These are phyloP conservation scores for Tylopilus cervinicoccineus DNA, from an alignment of 768 basidiomycete genomes.

Conservation along the genomic window DNA sequence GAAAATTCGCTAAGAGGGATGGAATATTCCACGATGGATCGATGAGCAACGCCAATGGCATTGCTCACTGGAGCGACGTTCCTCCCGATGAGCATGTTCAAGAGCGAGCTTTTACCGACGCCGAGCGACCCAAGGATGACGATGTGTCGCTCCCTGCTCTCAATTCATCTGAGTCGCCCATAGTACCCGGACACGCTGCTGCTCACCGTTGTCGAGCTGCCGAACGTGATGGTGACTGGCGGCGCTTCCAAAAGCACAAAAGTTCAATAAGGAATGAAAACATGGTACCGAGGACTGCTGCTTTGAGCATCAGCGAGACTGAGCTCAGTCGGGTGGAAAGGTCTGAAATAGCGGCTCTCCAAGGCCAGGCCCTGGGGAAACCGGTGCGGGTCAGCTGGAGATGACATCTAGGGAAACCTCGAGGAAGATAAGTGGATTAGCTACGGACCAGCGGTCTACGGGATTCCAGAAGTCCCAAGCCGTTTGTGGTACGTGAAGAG, in stretches of 20 bases:
- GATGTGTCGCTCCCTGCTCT: slow-evolving; percentile 9
- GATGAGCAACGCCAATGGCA: slow-evolving; percentile 13
- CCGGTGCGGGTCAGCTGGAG: neutral
- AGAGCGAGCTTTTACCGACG: slow-evolving; percentile 37
- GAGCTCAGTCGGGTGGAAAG: neutral
- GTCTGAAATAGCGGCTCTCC: too few relatives aligned
- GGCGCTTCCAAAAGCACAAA: neutral
- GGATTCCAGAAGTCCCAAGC: neutral
- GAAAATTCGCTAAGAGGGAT: slow-evolving; percentile 2
- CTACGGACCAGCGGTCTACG: neutral
- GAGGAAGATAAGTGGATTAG: neutral
- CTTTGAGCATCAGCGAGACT: neutral
- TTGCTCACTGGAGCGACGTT: slow-evolving; percentile 26
- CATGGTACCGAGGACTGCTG: neutral
- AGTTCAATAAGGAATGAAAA: neutral
- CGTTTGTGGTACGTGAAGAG: neutral
- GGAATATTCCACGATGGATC: slow-evolving; percentile 11
- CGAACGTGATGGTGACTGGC: neutral
- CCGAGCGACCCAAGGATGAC: slow-evolving; percentile 27
- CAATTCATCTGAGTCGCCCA: neutral
- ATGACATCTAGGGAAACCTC: neutral
- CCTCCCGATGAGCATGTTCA: slow-evolving; percentile 35
- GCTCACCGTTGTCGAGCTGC: slow-evolving; percentile 7
- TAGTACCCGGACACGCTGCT: neutral
- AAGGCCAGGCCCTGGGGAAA: neutral